These are phyloP conservation scores for Plasmodium relictum DNA, from an alignment of 169 alveolate genomes.

Conservation along the genomic window DNA sequence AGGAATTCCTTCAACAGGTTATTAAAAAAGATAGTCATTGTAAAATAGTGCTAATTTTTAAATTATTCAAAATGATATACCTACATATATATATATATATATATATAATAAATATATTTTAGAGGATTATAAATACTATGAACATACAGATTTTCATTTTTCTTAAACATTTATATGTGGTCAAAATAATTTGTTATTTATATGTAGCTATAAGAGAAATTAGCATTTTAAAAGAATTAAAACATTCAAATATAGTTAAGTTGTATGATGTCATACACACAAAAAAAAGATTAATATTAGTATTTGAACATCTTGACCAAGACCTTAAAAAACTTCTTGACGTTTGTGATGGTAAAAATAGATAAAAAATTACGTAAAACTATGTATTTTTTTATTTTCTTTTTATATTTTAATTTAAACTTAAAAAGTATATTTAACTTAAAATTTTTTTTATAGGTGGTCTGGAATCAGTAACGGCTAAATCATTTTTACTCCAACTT, in stretches of 20 bases:
- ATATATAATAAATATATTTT: not conserved
- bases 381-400: too few relatives aligned
- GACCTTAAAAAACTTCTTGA: constrained; percentile 98
- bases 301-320: constrained; percentile 98
- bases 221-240: constrained; percentile 96
- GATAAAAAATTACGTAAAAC: not conserved
- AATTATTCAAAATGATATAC: not conserved
- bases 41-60: not conserved
- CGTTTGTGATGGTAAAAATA: constrained; percentile 88
- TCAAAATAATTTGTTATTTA: constrained; percentile 74
- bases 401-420: too few relatives aligned
- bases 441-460: constrained; percentile 82
- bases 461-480: constrained; percentile 90
- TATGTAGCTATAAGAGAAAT: constrained; percentile 98
- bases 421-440: too few relatives aligned
- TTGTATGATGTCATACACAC: constrained; percentile 98
- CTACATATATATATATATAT: constrained; percentile 1
- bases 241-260: constrained; percentile 99
- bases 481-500: constrained; percentile 96
- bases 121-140: not conserved
- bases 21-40: not conserved
- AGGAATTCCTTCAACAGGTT: constrained; percentile 95
- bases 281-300: constrained; percentile 96
- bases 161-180: constrained; percentile 21
- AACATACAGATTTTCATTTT: not conserved